Base-by-base conservation (phyloP, 2,329 filamentous ascomycete species). In the Blastomyces gilchristii region DNA sequence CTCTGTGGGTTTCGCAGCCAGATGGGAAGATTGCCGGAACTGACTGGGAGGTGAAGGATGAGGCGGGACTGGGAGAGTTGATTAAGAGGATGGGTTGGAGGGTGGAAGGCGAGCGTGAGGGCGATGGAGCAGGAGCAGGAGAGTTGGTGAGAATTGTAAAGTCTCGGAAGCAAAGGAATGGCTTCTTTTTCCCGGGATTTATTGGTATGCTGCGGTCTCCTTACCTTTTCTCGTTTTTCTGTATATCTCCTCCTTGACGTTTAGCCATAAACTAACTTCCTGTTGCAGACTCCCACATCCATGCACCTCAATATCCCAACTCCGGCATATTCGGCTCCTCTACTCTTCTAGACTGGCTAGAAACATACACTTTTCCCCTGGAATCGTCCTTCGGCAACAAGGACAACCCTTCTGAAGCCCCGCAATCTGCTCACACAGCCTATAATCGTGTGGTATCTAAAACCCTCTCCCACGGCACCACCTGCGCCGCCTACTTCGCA, bases 291-390 rank as follows among this genome's bases (percentile, higher is more conserved):
- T 96, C 94, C 0, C 94, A 99, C 74, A 89, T 96, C 63, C 94
- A 99, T 74, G 94, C 94, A 9, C 85, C 92, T 0, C 94, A 99
- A 78, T 97, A 96, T 71, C 91, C 93, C 63, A 99, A 99, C 72
- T 85, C 86, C 1, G 94, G 94, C 64, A 87, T 99, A 67, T 97
- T 97, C 73, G 94, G 94, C 71, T 94, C 92, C 68, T 88, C 90
- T 0, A 97, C 93, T 0, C 86, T 99, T 41, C 83, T 99, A 16
- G 88, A 94, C 76, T 99, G 94, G 94, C 81, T 99, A 5, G 84
- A 92, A 70, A 94, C 82, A 18, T 97, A 99, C 79, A 99, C 94
- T 0, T 99, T 97, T 72, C 94, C 94, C 0, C 83, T 96, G 66
- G 94, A 99, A 76, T 81, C 87, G 0, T 91, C 88, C 11, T 85